Evolutionary conservation across 208 protist genomes (phyloP).

Genomic region (Herpetomonas tarakana): DNA sequence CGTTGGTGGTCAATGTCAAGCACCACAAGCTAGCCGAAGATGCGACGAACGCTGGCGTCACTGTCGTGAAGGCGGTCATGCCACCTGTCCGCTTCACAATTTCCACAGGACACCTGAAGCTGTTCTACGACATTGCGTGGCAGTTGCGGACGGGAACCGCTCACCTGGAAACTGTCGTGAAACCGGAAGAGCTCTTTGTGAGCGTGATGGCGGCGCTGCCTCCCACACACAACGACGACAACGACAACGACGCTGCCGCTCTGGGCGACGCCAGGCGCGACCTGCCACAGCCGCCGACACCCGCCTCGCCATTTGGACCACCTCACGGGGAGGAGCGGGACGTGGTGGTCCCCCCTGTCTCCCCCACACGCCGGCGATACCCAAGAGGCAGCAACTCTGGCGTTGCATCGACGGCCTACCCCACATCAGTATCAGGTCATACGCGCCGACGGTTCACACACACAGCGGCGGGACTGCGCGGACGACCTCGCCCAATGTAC

Average conservation of each 20-base stretch:
- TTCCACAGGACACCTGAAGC: slow-evolving; percentile 22
- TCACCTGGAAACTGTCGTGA: not conserved
- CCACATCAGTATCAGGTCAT: too few relatives aligned
- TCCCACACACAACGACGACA: not conserved
- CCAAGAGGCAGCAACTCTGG: too few relatives aligned
- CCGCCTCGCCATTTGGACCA: too few relatives aligned
- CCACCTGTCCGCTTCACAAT: slow-evolving; percentile 21
- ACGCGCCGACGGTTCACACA: too few relatives aligned
- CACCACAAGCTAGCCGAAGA: slow-evolving; percentile 11
- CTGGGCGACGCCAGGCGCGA: too few relatives aligned
- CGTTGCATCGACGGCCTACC: too few relatives aligned
- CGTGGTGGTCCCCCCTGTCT: not conserved
- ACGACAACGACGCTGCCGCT: too few relatives aligned
- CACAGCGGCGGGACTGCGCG: too few relatives aligned
- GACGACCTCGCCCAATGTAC: too few relatives aligned
- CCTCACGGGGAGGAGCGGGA: not conserved
- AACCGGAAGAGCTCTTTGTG: slow-evolving; percentile 4
- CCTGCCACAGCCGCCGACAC: too few relatives aligned
- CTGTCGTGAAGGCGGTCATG: slow-evolving; percentile 20
- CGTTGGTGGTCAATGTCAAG: slow-evolving; percentile 19
- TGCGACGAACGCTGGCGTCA: not conserved
- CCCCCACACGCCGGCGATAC: not conserved
- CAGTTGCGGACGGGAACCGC: not conserved
- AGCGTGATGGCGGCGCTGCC: not conserved
- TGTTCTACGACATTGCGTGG: slow-evolving; percentile 24